These are phyloP conservation scores for Calonectria ilicicola DNA, from an alignment of 2,329 filamentous ascomycete genomes.

Conservation along the genomic window DNA sequence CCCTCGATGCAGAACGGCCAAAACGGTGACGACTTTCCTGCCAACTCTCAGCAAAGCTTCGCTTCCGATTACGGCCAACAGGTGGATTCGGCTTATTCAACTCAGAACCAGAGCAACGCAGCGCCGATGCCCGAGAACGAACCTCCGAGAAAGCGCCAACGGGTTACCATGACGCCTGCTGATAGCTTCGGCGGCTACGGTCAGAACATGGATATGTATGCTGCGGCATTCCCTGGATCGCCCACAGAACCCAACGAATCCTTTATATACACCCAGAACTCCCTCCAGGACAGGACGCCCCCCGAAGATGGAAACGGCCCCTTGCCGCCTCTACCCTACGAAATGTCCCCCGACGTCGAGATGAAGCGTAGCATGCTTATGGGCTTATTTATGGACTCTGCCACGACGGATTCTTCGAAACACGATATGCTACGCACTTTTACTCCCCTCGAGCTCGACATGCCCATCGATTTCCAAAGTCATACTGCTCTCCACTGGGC, in stretches of 20 bases:
- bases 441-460: conserved; percentile 85
- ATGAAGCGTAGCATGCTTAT: conserved; percentile 85
- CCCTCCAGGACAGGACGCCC: conserved; percentile 55
- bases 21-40: conserved; percentile 73
- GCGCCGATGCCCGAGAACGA: conserved; percentile 65
- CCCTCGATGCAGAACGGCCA: conserved; percentile 73
- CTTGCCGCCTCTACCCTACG: conserved; percentile 73
- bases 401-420: conserved; percentile 76
- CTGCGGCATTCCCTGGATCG: conserved; percentile 71
- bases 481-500: conserved; percentile 98
- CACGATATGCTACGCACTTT: conserved; percentile 83
- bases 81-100: conserved; percentile 77
- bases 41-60: conserved; percentile 87
- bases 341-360: conserved; percentile 74
- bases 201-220: conserved; percentile 60
- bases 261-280: conserved; percentile 73
- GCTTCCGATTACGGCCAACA: conserved; percentile 80
- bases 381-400: conserved; percentile 83
- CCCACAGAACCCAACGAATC: conserved; percentile 86
- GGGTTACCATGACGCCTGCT: conserved; percentile 66
- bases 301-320: conserved; percentile 67
- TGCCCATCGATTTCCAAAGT: conserved; percentile 88
- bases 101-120: conserved; percentile 61
- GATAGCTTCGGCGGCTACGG: conserved; percentile 69
- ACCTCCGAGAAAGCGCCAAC: conserved; percentile 84